These are phyloP conservation scores for Pseudonectria buxi DNA, from an alignment of 2,329 filamentous ascomycete genomes.

Conservation along the genomic window DNA sequence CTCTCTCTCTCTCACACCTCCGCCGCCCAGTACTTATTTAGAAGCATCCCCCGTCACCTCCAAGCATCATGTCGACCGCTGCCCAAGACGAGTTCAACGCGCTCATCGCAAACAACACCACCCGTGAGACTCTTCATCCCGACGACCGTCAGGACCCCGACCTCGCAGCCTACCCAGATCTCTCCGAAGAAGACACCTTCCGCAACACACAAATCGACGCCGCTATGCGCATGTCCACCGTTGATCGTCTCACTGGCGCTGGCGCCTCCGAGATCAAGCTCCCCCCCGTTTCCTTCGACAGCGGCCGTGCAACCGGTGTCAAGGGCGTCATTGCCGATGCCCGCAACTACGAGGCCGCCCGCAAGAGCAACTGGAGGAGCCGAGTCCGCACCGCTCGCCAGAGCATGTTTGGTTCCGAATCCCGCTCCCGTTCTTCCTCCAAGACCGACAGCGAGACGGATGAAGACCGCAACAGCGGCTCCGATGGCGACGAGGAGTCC, in stretches of 20 bases:
- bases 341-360: conserved; percentile 65
- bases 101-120: conserved; percentile 51
- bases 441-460: conserved; percentile 42
- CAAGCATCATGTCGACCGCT: conserved; percentile 48
- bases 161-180: conserved; percentile 43
- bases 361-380: conserved; percentile 47
- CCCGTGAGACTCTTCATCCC: conserved; percentile 42
- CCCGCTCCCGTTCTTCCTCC: conserved; percentile 7
- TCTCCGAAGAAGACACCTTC: conserved; percentile 50
- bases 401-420: conserved; percentile 46
- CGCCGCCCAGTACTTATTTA: conserved; percentile 20
- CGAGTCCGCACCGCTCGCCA: conserved; percentile 46
- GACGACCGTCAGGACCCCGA: conserved; percentile 50
- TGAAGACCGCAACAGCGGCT: conserved; percentile 37
- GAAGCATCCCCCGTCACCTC: conserved; percentile 4
- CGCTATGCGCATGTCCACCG: conserved; percentile 58
- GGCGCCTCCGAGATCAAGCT: conserved; percentile 48
- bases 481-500: conserved; percentile 64
- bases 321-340: conserved; percentile 86
- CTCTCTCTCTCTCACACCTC: conserved; percentile 12
- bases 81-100: conserved; percentile 62
- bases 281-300: conserved; percentile 57
- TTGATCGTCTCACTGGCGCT: conserved; percentile 32
- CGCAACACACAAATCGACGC: conserved; percentile 52
- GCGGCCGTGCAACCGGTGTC: conserved; percentile 67